Percentiles rank a stretch among this genome's conserved stretches.
Conservation (phyloP, 2,329 filamentous ascomycete genomes). For the Coleophoma eucalyptorum region DNA sequence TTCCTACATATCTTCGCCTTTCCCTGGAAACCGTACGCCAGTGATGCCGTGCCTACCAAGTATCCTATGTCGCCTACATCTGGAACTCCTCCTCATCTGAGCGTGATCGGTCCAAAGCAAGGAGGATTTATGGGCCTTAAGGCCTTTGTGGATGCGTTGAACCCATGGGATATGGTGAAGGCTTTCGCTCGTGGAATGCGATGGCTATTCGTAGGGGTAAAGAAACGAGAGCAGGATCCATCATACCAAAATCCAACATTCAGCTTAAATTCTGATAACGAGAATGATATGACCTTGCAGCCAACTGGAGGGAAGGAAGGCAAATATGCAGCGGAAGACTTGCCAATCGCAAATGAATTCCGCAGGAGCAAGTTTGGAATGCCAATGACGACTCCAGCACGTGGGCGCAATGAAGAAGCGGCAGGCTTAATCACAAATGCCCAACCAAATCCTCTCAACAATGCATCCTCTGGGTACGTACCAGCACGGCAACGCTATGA, state of each 20-base stretch:
- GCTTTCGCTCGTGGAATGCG: slow-evolving; percentile 72
- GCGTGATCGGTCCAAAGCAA: slow-evolving; percentile 43
- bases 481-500: slow-evolving; percentile 26
- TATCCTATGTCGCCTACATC: slow-evolving; percentile 39
- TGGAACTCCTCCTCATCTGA: slow-evolving; percentile 34
- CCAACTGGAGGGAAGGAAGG: slow-evolving; percentile 6
- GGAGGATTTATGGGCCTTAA: slow-evolving; percentile 62
- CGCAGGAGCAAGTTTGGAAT: slow-evolving; percentile 23
- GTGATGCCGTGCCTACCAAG: slow-evolving; percentile 36
- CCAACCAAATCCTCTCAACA: slow-evolving; percentile 22
- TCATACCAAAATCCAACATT: slow-evolving; percentile 37
- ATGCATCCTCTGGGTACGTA: slow-evolving; percentile 13
- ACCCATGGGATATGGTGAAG: slow-evolving; percentile 80
- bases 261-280: slow-evolving; percentile 9
- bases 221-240: slow-evolving; percentile 49
- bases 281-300: slow-evolving; percentile 18
- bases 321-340: slow-evolving; percentile 5
- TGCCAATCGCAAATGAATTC: slow-evolving; percentile 27
- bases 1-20: slow-evolving; percentile 81
- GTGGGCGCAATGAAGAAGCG: slow-evolving; percentile 18
- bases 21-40: slow-evolving; percentile 66
- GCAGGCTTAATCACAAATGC: slow-evolving; percentile 24
- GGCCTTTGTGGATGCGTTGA: slow-evolving; percentile 69
- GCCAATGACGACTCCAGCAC: slow-evolving; percentile 7
- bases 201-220: slow-evolving; percentile 76